phyloP scores from a whole-genome alignment of 495 filamentous ascomycete species.

The Bathelium albidoporum region DNA sequence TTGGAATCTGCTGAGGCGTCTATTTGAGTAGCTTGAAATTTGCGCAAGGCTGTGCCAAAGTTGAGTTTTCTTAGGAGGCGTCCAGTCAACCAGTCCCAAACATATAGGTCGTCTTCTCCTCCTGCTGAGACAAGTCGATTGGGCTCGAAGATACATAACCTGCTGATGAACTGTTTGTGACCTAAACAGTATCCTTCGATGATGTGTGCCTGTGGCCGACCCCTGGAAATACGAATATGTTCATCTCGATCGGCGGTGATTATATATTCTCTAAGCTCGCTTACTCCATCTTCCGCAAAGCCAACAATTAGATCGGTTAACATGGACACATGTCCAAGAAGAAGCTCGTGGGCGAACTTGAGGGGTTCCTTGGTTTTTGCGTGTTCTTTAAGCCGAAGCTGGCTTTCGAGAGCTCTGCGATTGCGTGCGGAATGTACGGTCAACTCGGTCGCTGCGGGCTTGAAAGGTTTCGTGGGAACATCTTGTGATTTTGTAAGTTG shows the following conservation, averaged over 20 bases:
- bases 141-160: constrained; percentile 53
- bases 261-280: constrained; percentile 50
- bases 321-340: constrained; percentile 91
- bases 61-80: constrained; percentile 43
- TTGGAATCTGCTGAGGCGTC: not conserved
- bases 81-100: constrained; percentile 70
- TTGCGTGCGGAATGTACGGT: constrained; percentile 83
- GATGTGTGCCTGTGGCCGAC: constrained; percentile 70
- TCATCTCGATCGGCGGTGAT: constrained; percentile 90
- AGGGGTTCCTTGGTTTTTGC: constrained; percentile 34
- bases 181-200: constrained; percentile 85
- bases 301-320: constrained; percentile 62
- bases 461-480: constrained; percentile 30
- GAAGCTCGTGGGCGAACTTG: constrained; percentile 58
- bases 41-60: constrained; percentile 8
- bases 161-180: constrained; percentile 71
- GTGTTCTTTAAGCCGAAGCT: constrained; percentile 44
- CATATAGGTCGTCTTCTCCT: constrained; percentile 63
- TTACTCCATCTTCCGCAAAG: constrained; percentile 12
- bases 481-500: constrained; percentile 2
- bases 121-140: constrained; percentile 71
- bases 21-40: not conserved
- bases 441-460: constrained; percentile 54
- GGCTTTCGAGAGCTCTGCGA: constrained; percentile 60
- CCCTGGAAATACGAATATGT: constrained; percentile 86